These are phyloP conservation scores for Streptanthus diversifolius DNA, from an alignment of 345 rosid genomes.

Conservation along the genomic window DNA sequence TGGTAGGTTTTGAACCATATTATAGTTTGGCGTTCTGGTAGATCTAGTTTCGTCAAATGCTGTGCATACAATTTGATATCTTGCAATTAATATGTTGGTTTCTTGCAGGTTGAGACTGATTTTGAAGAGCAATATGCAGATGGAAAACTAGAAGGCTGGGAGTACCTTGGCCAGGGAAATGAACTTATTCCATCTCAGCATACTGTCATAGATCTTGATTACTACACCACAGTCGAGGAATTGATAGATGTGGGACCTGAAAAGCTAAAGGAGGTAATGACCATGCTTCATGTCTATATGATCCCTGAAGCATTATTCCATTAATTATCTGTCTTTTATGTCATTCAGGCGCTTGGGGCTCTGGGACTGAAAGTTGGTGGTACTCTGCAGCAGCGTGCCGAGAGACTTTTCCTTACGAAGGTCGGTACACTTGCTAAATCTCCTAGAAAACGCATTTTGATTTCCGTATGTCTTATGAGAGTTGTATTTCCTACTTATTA, in stretches of 20 bases:
- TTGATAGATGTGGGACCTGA: conserved; percentile 87
- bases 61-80: conserved; percentile 4
- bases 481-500: neutral
- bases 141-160: conserved; percentile 63
- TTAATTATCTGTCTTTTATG: conserved; percentile 1
- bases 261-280: conserved; percentile 74
- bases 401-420: conserved; percentile 94
- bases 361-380: conserved; percentile 93
- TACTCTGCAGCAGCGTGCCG: conserved; percentile 83
- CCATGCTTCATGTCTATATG: neutral
- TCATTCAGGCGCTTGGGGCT: conserved; percentile 71
- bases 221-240: conserved; percentile 86
- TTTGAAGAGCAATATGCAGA: conserved; percentile 75
- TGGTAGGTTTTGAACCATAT: neutral
- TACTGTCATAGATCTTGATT: conserved; percentile 73
- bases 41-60: conserved; percentile 1
- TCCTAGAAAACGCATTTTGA: neutral
- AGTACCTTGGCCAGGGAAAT: conserved; percentile 51
- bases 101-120: conserved; percentile 58
- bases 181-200: conserved; percentile 46
- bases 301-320: neutral
- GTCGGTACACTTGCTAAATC: conserved; percentile 30
- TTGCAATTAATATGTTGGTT: conserved; percentile 1
- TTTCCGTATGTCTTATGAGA: conserved; percentile 3
- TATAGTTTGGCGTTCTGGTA: neutral